Percentiles rank a stretch among this genome's conserved stretches.
phyloP scores from a whole-genome alignment of 352 stramenopile genomes.

The Phytophthora megakarya region DNA sequence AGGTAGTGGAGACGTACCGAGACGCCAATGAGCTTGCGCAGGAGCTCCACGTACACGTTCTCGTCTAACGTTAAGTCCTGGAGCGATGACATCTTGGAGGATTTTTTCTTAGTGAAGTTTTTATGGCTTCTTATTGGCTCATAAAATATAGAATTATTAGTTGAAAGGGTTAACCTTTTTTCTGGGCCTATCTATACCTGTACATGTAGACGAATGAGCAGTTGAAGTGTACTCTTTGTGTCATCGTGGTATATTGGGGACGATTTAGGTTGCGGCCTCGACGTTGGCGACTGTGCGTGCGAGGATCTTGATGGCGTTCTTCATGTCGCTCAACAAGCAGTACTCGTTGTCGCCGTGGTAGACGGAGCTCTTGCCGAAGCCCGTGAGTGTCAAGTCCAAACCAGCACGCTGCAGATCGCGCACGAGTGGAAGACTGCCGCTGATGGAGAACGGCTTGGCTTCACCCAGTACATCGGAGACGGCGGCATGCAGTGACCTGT shows the following conservation, averaged over 20 bases:
- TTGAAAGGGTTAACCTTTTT: too few relatives aligned
- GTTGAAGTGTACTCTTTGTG: background rate
- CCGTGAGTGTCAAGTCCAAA: slow-evolving; percentile 71
- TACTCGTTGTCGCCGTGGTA: slow-evolving; percentile 94
- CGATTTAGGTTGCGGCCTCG: slow-evolving; percentile 26
- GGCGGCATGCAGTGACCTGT: slow-evolving; percentile 66
- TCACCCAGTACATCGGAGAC: slow-evolving; percentile 78
- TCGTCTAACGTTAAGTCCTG: slow-evolving; percentile 57
- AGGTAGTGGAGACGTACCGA: slow-evolving; percentile 16
- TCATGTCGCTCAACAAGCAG: slow-evolving; percentile 85
- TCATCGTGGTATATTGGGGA: background rate
- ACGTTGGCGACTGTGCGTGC: slow-evolving; percentile 80
- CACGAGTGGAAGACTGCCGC: slow-evolving; percentile 71
- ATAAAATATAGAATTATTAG: too few relatives aligned
- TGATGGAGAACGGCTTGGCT: slow-evolving; percentile 90
- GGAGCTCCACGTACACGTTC: slow-evolving; percentile 63
- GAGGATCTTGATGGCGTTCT: slow-evolving; percentile 87
- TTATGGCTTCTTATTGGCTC: too few relatives aligned
- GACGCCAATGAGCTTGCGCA: slow-evolving; percentile 80
- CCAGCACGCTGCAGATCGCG: slow-evolving; percentile 72
- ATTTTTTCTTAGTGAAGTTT: background rate
- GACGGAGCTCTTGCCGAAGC: slow-evolving; percentile 75
- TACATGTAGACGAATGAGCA: background rate
- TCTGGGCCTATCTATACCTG: too few relatives aligned
- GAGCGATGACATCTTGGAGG: slow-evolving; percentile 27